Evolutionary conservation across 495 filamentous ascomycete genomes (phyloP), one percentile per base, ranked within the genome.

Genomic region (Aspergillus sclerotioniger): DNA sequence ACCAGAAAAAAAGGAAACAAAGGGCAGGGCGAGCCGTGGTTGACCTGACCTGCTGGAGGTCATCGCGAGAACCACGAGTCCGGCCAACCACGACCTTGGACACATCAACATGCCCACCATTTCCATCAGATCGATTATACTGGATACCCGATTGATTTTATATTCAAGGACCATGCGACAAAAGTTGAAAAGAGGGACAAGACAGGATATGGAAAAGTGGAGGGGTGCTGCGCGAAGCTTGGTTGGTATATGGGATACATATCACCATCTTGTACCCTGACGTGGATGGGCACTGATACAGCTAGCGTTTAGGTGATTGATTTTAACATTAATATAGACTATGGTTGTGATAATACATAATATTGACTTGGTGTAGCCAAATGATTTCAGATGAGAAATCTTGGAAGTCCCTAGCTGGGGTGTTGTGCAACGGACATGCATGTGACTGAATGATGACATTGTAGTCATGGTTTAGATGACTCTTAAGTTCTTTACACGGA

Each of bases 91-190:
- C 65, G 72, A 71, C 67, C 67, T 66, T 65, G 60, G 62, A 62
- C 57, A 54, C 53, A 59, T 56, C 54, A 51, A 62, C 32, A 25
- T 25, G 25, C 21, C 57, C 50, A 56, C 61, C 63, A 52, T 50
- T 50, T 58, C 35, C 60, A 41, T 58, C 54, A 58, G 54, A 35
- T 52, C 37, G 9, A 41, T 41, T 62, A 63, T 71, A 70, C 68
- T 72, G 73, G 70, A 76, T 73, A 76, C 71, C 73, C 71, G 64
- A 69, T 76, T 68, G 67, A 60, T 54, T 60, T 54, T 47, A 54
- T 60, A 57, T 51, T 57, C 41, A 55, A 52, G 44, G 53, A 51
- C 53, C 47, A 29, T 16, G 9, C 47, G 28, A n/a, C 5, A 50
- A 50, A 50, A 50, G 47, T 50, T 50, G 37, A 41, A 41, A 16